Base-by-base conservation (phyloP, 2,329 filamentous ascomycete genomes). In the Colletotrichum sp. region DNA sequence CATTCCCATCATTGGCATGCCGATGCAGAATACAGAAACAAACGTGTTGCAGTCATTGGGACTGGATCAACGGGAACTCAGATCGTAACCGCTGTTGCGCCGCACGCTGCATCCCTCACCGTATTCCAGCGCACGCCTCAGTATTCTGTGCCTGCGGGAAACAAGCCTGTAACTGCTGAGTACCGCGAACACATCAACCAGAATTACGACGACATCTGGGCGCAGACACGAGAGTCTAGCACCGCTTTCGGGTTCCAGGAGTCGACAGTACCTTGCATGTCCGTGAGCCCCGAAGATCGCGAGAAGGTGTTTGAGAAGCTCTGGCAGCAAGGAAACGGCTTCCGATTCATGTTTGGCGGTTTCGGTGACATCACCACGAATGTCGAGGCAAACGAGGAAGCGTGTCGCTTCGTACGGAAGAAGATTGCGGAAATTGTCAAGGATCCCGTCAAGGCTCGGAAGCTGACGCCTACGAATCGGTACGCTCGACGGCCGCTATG, bases 241-340 rank as follows among this genome's bases (percentile, higher is more conserved):
- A 26, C 21, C 71, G 83, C 36, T 83, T 87, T 76, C 75, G 84
- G 12, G 81, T 84, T 79, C 68, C 78, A 28, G 72, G 78, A 39
- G 79, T 81, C 57, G 32, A 72, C 16, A n/a, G 39, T 44, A 12
- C 39, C 39, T 18, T 44, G 18, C 9, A 10, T 44, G 39, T 44
- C 39, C 18, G 39, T 44, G 0, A 44, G 39, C 39, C 39, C 39
- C 8, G 39, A 44, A 44, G 39, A 44, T 44, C 39, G 39, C 39
- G 39, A 44, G 39, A n/a, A 3, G 39, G 39, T 44, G 3, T 44
- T 44, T 10, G 39, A 44, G 18, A 18, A 44, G 18, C 39, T 44
- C 18, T 44, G 39, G 39, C 39, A 44, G 39, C 39, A 44, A 44
- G 39, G 39, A 10, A 44, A 44, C 39, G 39, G 39, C 39, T 44